Evolutionary conservation across 441 rosid species (phyloP).

Genomic region (Sinapis alba): DNA sequence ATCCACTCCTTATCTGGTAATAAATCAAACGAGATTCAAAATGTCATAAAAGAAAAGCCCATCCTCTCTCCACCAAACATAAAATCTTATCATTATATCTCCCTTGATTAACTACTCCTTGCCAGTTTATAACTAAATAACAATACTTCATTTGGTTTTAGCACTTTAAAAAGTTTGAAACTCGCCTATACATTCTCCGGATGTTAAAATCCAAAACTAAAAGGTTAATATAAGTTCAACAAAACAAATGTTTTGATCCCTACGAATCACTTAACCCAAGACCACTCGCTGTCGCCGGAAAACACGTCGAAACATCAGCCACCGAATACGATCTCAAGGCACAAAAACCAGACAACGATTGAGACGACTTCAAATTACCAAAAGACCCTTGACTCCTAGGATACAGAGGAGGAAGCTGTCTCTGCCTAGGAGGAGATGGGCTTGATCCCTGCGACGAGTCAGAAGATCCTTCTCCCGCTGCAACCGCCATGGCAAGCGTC

Average conservation of each 20-base stretch:
- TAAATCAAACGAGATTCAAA: not conserved
- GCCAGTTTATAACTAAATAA: not conserved
- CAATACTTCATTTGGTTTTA: not conserved
- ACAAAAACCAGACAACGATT: conserved; percentile 39
- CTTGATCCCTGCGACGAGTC: conserved; percentile 46
- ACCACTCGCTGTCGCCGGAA: conserved; percentile 30
- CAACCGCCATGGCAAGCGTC: conserved; percentile 80
- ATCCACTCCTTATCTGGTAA: not conserved
- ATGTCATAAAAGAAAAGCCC: not conserved
- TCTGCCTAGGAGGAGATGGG: conserved; percentile 56
- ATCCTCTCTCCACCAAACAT: not conserved
- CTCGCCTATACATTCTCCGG: not conserved
- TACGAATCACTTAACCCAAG: conserved; percentile 9
- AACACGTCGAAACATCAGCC: conserved; percentile 59
- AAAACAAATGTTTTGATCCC: conserved; percentile 7
- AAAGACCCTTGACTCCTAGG: conserved; percentile 49
- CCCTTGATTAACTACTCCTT: not conserved
- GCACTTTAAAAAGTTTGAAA: not conserved
- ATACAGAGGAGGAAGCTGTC: conserved; percentile 59
- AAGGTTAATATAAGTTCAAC: not conserved
- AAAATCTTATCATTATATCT: not conserved
- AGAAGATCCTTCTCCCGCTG: conserved; percentile 49
- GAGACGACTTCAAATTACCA: conserved; percentile 37
- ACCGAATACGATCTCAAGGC: conserved; percentile 60
- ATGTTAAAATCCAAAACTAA: not conserved